Conservation (phyloP, 2,329 filamentous ascomycete species). For the Diaporthe helianthi region DNA sequence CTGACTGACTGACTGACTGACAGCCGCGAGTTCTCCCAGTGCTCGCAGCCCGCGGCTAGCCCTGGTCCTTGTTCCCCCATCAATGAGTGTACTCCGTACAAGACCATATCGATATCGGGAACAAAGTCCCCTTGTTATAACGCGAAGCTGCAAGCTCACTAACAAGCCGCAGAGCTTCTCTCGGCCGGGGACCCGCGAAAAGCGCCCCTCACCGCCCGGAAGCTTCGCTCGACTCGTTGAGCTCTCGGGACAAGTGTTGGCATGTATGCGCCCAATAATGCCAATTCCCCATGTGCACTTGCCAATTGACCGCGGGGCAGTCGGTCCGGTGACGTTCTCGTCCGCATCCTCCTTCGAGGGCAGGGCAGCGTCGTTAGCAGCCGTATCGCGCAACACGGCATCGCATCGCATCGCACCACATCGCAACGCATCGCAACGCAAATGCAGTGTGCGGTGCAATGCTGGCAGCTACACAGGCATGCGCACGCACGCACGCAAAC, state of each 20-base stretch:
- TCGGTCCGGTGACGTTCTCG: conserved; percentile 5
- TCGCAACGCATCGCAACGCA: background rate
- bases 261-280: background rate
- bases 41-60: background rate
- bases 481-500: background rate
- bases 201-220: conserved; percentile 25
- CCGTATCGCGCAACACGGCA: background rate
- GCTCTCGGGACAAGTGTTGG: background rate
- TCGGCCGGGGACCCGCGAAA: conserved; percentile 21
- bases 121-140: background rate
- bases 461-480: conserved; percentile 12
- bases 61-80: conserved; percentile 12
- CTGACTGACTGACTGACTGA: no score
- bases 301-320: conserved; percentile 26
- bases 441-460: conserved; percentile 4
- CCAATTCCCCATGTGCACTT: conserved; percentile 18
- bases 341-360: background rate
- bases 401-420: background rate
- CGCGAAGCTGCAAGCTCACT: conserved; percentile 10
- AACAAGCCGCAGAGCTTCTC: background rate
- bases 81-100: conserved; percentile 4
- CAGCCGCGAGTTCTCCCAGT: background rate
- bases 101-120: conserved; percentile 10
- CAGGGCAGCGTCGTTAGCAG: background rate
- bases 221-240: conserved; percentile 8